Conservation (phyloP, 2,329 filamentous ascomycete species). For the Talaromyces sp. region DNA sequence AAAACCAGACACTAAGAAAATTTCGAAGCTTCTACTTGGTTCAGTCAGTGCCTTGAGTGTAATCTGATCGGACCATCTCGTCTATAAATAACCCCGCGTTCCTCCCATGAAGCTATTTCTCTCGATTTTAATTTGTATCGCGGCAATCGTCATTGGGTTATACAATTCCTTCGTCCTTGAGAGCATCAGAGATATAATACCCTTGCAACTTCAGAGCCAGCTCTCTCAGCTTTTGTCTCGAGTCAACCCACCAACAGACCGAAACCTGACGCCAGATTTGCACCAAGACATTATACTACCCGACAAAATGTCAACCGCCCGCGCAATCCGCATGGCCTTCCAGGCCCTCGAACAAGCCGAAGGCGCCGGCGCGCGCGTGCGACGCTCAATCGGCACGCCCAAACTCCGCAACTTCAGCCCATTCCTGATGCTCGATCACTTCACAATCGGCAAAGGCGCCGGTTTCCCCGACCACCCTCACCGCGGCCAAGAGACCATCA, state of each 20-base stretch:
- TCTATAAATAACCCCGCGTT: constrained; percentile 31
- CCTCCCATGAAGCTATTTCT: constrained; percentile 37
- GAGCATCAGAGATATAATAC: background rate
- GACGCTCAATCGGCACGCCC: constrained; percentile 81
- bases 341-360: constrained; percentile 82
- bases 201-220: background rate
- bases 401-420: constrained; percentile 82
- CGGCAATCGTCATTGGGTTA: constrained; percentile 30
- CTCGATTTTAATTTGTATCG: constrained; percentile 38
- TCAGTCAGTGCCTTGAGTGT: constrained; percentile 13
- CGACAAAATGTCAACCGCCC: constrained; percentile 62
- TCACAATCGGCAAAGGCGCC: constrained; percentile 72
- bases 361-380: constrained; percentile 80
- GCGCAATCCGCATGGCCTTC: constrained; percentile 79
- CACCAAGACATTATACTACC: background rate
- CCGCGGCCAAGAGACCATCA: constrained; percentile 84
- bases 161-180: background rate
- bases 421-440: constrained; percentile 96
- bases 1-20: background rate
- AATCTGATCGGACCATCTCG: background rate
- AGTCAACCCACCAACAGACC: background rate
- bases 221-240: background rate
- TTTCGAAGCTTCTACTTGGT: constrained; percentile 24
- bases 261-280: constrained; percentile 12
- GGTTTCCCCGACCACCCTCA: constrained; percentile 87